A percentile compares a stretch with the other conserved stretches of the same genome.
Conservation (phyloP, 2,329 filamentous ascomycete species). For the Aschersonia sp. region DNA sequence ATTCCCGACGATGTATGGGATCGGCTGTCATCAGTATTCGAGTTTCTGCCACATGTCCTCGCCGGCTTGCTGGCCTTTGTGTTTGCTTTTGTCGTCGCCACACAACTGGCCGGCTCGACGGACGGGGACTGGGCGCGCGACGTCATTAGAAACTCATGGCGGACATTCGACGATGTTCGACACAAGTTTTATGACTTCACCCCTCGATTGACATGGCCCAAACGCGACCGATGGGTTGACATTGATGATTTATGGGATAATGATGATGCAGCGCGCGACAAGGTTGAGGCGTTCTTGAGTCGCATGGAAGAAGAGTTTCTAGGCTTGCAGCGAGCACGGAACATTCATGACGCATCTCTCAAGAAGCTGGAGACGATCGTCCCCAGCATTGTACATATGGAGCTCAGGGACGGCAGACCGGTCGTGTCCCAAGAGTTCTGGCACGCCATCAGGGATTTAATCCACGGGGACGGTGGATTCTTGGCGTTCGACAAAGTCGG, state of each 20-base stretch:
- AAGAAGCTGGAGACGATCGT: conserved; percentile 32
- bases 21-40: conserved; percentile 4
- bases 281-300: conserved; percentile 10
- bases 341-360: conserved; percentile 22
- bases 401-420: conserved; percentile 33
- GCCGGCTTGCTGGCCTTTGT: conserved; percentile 3
- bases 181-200: conserved; percentile 10
- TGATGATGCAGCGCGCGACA: conserved; percentile 7
- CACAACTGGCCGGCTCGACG: neutral
- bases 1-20: conserved; percentile 4
- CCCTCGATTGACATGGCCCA: conserved; percentile 14
- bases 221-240: conserved; percentile 8
- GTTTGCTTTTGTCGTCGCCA: conserved; percentile 2
- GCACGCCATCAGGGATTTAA: conserved; percentile 45
- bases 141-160: conserved; percentile 1
- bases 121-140: conserved; percentile 4
- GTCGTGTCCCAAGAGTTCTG: conserved; percentile 49
- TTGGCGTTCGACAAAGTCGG: conserved; percentile 28
- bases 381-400: conserved; percentile 42
- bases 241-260: conserved; percentile 6
- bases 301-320: conserved; percentile 16
- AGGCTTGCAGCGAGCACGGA: conserved; percentile 13
- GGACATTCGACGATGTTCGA: conserved; percentile 3
- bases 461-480: conserved; percentile 32
- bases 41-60: conserved; percentile 3